Conservation (phyloP, 768 basidiomycete genomes). For the Tylopilus rubrobrunneus region DNA sequence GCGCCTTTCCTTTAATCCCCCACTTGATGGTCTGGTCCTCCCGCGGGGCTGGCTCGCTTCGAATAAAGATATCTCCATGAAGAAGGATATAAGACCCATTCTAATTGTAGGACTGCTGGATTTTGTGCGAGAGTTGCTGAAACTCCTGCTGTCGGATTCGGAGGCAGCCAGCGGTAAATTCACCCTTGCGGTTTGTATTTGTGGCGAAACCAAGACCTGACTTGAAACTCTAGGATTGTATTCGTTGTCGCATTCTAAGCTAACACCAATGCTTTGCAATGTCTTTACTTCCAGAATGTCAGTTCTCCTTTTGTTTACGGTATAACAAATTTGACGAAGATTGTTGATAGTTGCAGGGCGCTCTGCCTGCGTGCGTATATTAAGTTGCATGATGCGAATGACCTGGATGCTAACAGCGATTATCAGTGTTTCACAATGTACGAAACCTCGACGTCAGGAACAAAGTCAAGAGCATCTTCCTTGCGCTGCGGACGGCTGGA, state of each 20-base stretch:
- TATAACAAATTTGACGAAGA: background rate
- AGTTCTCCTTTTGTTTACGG: slow-evolving; percentile 15
- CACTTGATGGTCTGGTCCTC: slow-evolving; percentile 45
- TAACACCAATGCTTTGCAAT: slow-evolving; percentile 25
- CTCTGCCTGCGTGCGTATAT: slow-evolving; percentile 44
- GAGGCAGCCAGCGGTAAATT: slow-evolving; percentile 28
- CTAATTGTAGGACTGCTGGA: slow-evolving; percentile 31
- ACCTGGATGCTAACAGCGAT: background rate
- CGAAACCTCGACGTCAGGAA: background rate
- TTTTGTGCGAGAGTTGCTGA: slow-evolving; percentile 24
- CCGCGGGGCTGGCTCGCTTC: slow-evolving; percentile 50
- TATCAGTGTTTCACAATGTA: slow-evolving; percentile 29
- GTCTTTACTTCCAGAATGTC: slow-evolving; percentile 49
- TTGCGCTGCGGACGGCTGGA: too few relatives aligned
- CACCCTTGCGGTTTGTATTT: background rate
- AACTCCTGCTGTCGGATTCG: slow-evolving; percentile 24
- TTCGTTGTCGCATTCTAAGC: slow-evolving; percentile 2
- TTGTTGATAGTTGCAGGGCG: slow-evolving; percentile 39
- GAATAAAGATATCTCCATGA: slow-evolving; percentile 10
- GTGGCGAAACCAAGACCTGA: background rate
- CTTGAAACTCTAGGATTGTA: background rate
- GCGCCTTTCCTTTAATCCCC: slow-evolving; percentile 14
- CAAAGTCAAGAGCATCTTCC: background rate
- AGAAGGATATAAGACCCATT: slow-evolving; percentile 33
- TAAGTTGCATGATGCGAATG: background rate